A percentile compares a stretch with the other conserved stretches of the same genome.
Evolutionary conservation across 345 rosid genomes (phyloP).

Genomic region (Eucalyptus cloeziana): DNA sequence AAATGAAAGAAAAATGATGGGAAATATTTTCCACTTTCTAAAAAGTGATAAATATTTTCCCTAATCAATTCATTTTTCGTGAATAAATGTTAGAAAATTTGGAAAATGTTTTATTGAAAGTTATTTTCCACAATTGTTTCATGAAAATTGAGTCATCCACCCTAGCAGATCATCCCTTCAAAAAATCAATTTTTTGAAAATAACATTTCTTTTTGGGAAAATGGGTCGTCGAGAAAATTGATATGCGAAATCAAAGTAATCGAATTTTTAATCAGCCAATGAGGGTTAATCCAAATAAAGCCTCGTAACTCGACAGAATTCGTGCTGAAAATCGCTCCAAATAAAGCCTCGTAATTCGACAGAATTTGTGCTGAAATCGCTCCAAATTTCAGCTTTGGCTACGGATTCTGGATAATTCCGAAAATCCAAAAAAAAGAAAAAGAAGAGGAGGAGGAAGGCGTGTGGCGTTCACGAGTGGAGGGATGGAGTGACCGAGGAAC

Average conservation of each 20-base stretch:
- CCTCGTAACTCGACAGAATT: background rate
- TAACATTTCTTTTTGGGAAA: background rate
- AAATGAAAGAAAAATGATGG: too few species aligned
- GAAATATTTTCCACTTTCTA: too few species aligned
- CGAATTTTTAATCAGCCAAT: background rate
- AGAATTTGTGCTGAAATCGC: background rate
- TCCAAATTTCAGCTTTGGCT: background rate
- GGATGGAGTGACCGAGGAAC: background rate
- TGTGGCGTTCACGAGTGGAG: background rate
- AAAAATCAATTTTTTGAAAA: background rate
- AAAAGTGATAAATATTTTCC: rapidly evolving
- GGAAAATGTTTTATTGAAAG: rapidly evolving
- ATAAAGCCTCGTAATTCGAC: background rate
- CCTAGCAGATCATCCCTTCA: rapidly evolving
- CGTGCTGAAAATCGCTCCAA: background rate
- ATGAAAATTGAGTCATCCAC: too few species aligned
- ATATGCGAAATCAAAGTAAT: background rate
- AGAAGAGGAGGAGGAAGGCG: background rate
- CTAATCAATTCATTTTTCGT: rapidly evolving
- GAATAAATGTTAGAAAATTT: too few species aligned
- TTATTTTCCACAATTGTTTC: rapidly evolving
- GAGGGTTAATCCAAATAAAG: background rate
- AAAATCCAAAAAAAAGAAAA: background rate
- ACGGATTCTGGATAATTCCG: background rate
- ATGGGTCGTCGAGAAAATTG: background rate